Evolutionary conservation across 78 protist species (phyloP).

Genomic region (Dictyostelium purpureum): DNA sequence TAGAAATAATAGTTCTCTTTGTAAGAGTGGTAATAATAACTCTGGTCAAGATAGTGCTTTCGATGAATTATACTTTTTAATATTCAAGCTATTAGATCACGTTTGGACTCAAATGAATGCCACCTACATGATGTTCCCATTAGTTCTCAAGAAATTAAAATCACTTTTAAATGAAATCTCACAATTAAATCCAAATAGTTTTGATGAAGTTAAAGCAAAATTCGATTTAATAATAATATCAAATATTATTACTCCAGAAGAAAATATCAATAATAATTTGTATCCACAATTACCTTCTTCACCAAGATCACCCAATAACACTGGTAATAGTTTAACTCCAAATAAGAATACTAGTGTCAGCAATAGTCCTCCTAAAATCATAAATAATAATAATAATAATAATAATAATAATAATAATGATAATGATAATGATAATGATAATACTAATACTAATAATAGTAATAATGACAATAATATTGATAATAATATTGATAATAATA

Average conservation of each 20-base stretch:
- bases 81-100: slow-evolving; percentile 47
- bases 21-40: too few relatives aligned
- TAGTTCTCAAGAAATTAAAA: slow-evolving; percentile 34
- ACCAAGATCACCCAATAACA: neutral
- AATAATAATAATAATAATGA: too few relatives aligned
- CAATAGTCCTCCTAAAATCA: too few relatives aligned
- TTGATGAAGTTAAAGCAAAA: slow-evolving; percentile 59
- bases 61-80: slow-evolving; percentile 46
- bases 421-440: too few relatives aligned
- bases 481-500: too few relatives aligned
- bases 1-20: slow-evolving; percentile 22
- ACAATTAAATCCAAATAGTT: slow-evolving; percentile 19
- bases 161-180: slow-evolving; percentile 21
- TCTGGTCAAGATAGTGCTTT: slow-evolving; percentile 45
- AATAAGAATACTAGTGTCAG: neutral
- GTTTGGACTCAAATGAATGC: slow-evolving; percentile 65
- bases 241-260: neutral
- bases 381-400: too few relatives aligned
- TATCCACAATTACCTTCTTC: neutral
- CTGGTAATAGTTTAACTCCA: too few relatives aligned
- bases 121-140: slow-evolving; percentile 74
- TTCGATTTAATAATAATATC: slow-evolving; percentile 41
- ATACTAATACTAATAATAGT: too few relatives aligned
- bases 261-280: neutral
- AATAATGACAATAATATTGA: too few relatives aligned